Percentiles rank a stretch among this genome's conserved stretches.
These are phyloP conservation scores for Colletotrichum viniferum DNA, from an alignment of 2,329 filamentous ascomycete genomes.

Conservation along the genomic window DNA sequence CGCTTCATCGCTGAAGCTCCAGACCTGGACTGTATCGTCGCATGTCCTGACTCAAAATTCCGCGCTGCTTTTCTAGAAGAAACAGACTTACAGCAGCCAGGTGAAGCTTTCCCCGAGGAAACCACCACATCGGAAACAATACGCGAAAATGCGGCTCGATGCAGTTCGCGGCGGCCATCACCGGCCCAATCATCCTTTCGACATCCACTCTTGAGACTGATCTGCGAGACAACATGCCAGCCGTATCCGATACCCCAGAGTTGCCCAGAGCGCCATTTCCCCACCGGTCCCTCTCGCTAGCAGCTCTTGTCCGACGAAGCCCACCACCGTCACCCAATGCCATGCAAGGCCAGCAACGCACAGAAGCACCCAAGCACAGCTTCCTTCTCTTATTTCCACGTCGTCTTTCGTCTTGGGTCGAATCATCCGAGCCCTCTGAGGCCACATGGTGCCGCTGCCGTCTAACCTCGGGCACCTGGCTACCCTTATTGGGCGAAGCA, in stretches of 20 bases:
- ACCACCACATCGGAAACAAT: background rate
- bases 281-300: background rate
- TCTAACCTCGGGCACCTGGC: background rate
- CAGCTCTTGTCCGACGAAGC: background rate
- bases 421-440: background rate
- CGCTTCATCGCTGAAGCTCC: background rate
- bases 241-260: background rate
- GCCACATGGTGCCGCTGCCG: background rate
- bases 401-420: background rate
- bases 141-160: background rate
- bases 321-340: background rate
- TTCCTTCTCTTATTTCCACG: background rate
- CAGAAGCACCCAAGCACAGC: background rate
- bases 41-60: constrained; percentile 1
- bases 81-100: background rate
- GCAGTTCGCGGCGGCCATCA: background rate
- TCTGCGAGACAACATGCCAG: background rate
- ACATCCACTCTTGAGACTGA: background rate
- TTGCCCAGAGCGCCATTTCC: background rate
- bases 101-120: background rate
- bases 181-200: background rate
- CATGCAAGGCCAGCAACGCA: background rate
- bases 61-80: background rate
- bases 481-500: background rate
- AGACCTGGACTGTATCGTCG: background rate